Base-by-base conservation (phyloP, 116 monocot species). In the Iris pallida region DNA sequence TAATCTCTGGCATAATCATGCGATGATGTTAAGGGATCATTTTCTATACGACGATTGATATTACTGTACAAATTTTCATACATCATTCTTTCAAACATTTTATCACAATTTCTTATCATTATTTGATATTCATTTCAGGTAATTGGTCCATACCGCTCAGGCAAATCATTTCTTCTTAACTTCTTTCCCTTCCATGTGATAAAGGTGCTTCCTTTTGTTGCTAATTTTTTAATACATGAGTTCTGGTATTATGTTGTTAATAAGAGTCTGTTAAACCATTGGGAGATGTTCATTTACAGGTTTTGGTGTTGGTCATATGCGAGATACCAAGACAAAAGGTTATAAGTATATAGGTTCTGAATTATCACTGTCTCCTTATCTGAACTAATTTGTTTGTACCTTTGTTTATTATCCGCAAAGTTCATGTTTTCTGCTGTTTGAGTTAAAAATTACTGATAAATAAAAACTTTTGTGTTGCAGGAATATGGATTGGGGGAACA, bases 321-420 rank as follows among this genome's bases (percentile, higher is more conserved):
- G 99, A 16, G 99, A 99, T 76, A 99, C 99, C 16, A 99, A 99
- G 79, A 99, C 99, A 68, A 99, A 99, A 93, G 99, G 99, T 99
- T 74, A 63, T 77, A 16, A 44, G 70, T 45, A 20, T 20, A 40
- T 5, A n/a, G 7, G 18, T 14, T 67, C 8, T 13, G 14, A 17
- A 6, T 4, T 41, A 43, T 54, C 43, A 51, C 40, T n/a, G n/a
- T 67, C 42, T 67, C 47, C 4, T 51, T 51, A 2, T 7, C 7
- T 51, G 49, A 51, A 30, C 30, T 30, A 30, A 3, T 30, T 30
- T 30, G 30, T 30, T 30, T 30, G 30, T 30, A 30, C 30, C 30
- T 30, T 30, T 30, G 30, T 30, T 30, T 30, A 30, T 0, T 30
- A 30, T 30, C 30, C 30, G 3, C 30, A 30, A 30, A 30, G 30